phyloP scores from a whole-genome alignment of 768 basidiomycete genomes.

The Termitomyces sp. region DNA sequence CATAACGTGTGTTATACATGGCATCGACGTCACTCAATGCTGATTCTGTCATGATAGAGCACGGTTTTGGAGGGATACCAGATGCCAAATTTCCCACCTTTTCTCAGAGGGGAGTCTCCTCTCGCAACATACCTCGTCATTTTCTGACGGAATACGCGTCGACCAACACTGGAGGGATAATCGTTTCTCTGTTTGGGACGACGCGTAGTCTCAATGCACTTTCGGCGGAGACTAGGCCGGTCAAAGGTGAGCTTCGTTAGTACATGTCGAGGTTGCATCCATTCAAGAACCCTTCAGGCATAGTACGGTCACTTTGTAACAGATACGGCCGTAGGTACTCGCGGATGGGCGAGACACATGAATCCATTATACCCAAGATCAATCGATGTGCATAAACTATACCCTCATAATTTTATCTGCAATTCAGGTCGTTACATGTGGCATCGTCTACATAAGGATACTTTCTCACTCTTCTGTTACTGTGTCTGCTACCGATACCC shows the following conservation, averaged over 20 bases:
- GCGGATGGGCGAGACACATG: neutral
- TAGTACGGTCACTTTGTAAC: neutral
- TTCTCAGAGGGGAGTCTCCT: conserved; percentile 34
- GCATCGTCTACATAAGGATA: neutral
- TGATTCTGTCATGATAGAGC: conserved; percentile 33
- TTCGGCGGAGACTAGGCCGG: neutral
- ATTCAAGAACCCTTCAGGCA: neutral
- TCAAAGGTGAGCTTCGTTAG: neutral
- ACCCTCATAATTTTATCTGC: neutral
- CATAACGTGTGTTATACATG: conserved; percentile 49
- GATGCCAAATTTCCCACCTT: conserved; percentile 56
- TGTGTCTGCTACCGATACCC: no score
- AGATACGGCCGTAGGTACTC: neutral
- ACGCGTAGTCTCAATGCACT: conserved; percentile 21
- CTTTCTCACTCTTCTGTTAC: neutral
- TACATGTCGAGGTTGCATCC: neutral
- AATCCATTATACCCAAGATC: conserved; percentile 7
- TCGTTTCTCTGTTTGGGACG: conserved; percentile 59
- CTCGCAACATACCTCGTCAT: conserved; percentile 20
- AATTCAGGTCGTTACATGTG: neutral
- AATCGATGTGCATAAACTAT: neutral
- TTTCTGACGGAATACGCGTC: conserved; percentile 51
- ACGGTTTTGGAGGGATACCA: conserved; percentile 59
- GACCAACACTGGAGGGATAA: conserved; percentile 66
- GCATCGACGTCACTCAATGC: neutral